Evolutionary conservation across 106 monocot genomes (phyloP).

Genomic region (Phalaenopsis equestris): DNA sequence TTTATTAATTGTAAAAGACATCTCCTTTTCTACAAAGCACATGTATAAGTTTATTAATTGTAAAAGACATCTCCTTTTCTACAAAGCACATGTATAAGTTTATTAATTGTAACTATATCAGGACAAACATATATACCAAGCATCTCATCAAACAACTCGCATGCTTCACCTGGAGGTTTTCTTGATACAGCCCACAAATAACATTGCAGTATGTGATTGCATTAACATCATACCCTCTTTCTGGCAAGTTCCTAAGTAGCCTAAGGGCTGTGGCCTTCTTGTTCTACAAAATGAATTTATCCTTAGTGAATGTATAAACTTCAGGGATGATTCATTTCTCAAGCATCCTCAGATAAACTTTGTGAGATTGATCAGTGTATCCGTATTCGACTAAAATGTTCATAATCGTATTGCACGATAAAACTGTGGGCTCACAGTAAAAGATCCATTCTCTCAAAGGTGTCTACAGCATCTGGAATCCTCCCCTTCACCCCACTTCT

Average conservation of each 20-base stretch:
- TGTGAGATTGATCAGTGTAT: conserved; percentile 75
- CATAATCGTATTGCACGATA: conserved; percentile 87
- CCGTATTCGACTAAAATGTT: conserved; percentile 62
- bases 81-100: conserved; percentile 67
- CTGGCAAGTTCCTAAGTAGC: conserved; percentile 64
- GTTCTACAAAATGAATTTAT: conserved; percentile 85
- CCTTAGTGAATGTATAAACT: conserved; percentile 67
- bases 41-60: conserved; percentile 71
- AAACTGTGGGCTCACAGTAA: conserved; percentile 53
- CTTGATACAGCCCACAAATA: conserved; percentile 49
- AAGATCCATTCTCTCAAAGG: conserved; percentile 89
- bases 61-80: conserved; percentile 51
- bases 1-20: conserved; percentile 65
- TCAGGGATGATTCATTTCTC: conserved; percentile 49
- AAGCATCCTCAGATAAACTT: conserved; percentile 88
- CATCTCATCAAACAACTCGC: conserved; percentile 75
- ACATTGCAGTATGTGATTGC: conserved; percentile 51
- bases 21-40: conserved; percentile 62
- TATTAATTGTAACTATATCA: conserved; percentile 71
- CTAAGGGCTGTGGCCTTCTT: conserved; percentile 58
- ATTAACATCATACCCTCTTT: conserved; percentile 52
- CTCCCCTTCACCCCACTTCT: conserved; percentile 39
- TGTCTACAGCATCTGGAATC: conserved; percentile 56
- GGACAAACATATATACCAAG: conserved; percentile 37
- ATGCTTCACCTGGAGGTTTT: conserved; percentile 33